Base-by-base conservation (phyloP, 2,329 filamentous ascomycete species). In the Aspergillus sp. region DNA sequence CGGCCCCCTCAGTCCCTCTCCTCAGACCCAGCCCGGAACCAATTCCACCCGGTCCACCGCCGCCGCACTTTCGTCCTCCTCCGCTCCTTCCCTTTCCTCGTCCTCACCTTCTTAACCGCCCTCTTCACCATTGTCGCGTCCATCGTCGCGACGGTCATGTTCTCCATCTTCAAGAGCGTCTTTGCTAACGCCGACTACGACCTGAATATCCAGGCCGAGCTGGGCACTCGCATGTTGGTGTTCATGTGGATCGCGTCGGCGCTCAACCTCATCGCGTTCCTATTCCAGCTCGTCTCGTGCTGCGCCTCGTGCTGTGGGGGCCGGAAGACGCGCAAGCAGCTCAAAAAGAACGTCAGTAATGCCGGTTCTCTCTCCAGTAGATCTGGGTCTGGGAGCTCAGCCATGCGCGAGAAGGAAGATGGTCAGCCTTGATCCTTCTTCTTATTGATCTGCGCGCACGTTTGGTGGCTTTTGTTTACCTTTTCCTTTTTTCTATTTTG, bases 171-270 rank as follows among this genome's bases (percentile, higher is more conserved):
- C 72, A 79, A 81, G 54, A 82, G 87, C 49, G 86, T 87, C 46
- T 81, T 94, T 56, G 81, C 19, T 81, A 26, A 77, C 76, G 29
- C 69, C 71, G 4, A 81, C 59, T 76, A 77, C 2, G 81, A 86
- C 48, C 73, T 96, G 44, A 93, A 94, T 65, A 89, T 96, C 56
- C 64, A 70, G 7, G 86, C 83, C 3, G 69, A 76, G 3, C 72
- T 94, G 32, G 89, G 89, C 4, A 68, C 65, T 33, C 76, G 80
- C 54, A 90, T 94, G 85, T 79, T 94, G 58, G 85, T 72, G 0
- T 94, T 94, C 61, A 91, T 94, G 84, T 97, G 91, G 90, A 78
- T 88, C 29, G 86, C 84, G 0, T 77, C 82, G 0, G 79, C 74
- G 0, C 79, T 83, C 50, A 78, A 80, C 1, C 68, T 88, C 4